Base-by-base conservation (phyloP, 495 filamentous ascomycete genomes). In the Aspergillus indologenus region DNA sequence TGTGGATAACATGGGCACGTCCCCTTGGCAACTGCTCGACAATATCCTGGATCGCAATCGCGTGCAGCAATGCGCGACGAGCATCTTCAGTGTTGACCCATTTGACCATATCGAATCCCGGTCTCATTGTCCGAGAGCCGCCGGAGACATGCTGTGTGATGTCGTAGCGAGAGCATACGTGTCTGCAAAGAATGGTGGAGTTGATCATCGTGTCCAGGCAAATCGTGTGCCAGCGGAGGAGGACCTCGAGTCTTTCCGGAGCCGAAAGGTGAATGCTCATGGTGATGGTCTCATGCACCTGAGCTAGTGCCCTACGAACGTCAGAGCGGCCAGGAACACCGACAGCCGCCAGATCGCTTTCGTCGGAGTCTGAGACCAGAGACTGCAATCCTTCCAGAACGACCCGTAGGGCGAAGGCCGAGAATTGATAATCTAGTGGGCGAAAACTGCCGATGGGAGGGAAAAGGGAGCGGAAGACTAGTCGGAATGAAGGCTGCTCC, bases 141-240 rank as follows among this genome's bases (percentile, higher is more conserved):
- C 67, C 68, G 1, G 69, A 75, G 12, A 79, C 65, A 56, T 79
- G 68, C 45, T 80, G 77, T 5, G 63, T 34, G n/a, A 80, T 74
- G 11, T 68, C 65, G 45, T 75, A 78, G n/a, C 65, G 68, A 14
- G 67, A 65, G 58, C 78, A 81, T 8, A 80, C 65, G 26, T 74
- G 65, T n/a, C 73, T 66, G 40, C 72, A 74, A 8, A 79, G 71
- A 9, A 69, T 59, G 0, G 74, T 74, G 0, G 77, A 78, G 62
- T 76, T 72, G 49, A 75, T 71, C 69, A 74, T 73, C 0, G 71
- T 73, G 62, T 79, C 74, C 5, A 81, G 70, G 45, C 76, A 79
- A 20, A 79, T 70, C 0, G 78, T 72, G 51, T 81, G 78, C 77
- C 78, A 81, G n/a, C 78, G 72, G 3, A 81, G 60, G 3, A 81